Evolutionary conservation across 176 grass and related monocot genomes (phyloP), one percentile per base, ranked within the genome.

Genomic region (Melocanna baccifera): DNA sequence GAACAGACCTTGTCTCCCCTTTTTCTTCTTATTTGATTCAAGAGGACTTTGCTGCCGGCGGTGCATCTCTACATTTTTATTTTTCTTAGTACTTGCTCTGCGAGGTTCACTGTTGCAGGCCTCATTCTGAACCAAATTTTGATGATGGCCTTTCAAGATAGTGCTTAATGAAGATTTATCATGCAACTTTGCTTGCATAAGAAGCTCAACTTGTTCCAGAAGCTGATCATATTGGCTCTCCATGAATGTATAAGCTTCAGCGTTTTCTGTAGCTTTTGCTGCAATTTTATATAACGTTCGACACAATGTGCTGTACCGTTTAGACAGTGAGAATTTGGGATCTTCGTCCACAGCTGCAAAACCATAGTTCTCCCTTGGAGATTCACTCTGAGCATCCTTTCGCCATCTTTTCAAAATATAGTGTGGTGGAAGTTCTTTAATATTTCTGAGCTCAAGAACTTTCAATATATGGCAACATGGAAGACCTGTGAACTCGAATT

Each of bases 341-440:
- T 90, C 86, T 79, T 87, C 90, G 37, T 94, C 92, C 42, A 78
- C 71, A 67, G 81, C 46, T 11, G 34, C 72, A 85, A 86, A 91
- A 29, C 83, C 75, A 56, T 83, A 77, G 81, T 83, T 97, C 81
- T 89, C 87, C 51, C 76, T 82, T 62, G 78, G 36, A 52, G 82
- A 73, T 71, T 90, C 90, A 78, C 78, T 89, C 62, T 90, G 89
- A 50, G 94, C 94, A 89, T 94, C 92, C 66, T 91, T 97, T 78
- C 90, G 73, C 92, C 94, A 97, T 87, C 92, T 97, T 81, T 94
- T 89, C 84, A 97, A 79, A 67, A 94, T 85, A 76, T 97, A 94
- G 40, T 91, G 90, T 41, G 46, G 78, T 79, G 92, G 94, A 67
- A 97, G 88, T 83, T 97, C 94, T 84, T 97, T 94, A 28, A 94